Evolutionary conservation across 495 filamentous ascomycete genomes (phyloP).

Genomic region (Alectoria sarmentosa): DNA sequence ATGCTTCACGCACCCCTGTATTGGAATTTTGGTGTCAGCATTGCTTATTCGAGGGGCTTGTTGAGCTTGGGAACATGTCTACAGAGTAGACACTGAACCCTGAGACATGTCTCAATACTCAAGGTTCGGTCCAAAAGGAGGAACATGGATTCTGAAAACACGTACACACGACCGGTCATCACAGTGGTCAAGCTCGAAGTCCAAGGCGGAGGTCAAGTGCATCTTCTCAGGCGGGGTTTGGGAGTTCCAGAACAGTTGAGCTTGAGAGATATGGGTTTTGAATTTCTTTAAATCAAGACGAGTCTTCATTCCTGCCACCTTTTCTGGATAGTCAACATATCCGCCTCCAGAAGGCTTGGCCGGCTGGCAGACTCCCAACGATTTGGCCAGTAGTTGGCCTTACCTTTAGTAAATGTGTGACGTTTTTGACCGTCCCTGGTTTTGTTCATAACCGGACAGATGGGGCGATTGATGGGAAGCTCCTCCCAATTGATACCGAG

Average conservation of each 20-base stretch:
- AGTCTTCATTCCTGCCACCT: constrained; percentile 60
- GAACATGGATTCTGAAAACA: too few relatives aligned
- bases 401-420: constrained; percentile 56
- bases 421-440: constrained; percentile 55
- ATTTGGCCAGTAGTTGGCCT: constrained; percentile 88
- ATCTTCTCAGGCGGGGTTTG: constrained; percentile 60
- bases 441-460: constrained; percentile 77
- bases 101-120: too few relatives aligned
- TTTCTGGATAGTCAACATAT: constrained; percentile 61
- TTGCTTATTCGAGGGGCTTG: too few relatives aligned
- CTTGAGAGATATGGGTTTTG: constrained; percentile 63
- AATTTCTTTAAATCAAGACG: constrained; percentile 72
- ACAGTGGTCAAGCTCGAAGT: constrained; percentile 85
- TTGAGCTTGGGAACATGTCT: too few relatives aligned
- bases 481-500: constrained; percentile 83
- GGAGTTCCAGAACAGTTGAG: constrained; percentile 73
- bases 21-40: too few relatives aligned
- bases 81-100: too few relatives aligned
- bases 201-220: constrained; percentile 63
- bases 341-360: constrained; percentile 52
- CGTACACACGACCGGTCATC: constrained; percentile 77
- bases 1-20: constrained; percentile 72
- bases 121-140: too few relatives aligned
- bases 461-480: constrained; percentile 71
- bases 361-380: constrained; percentile 57